Conservation (phyloP, 768 basidiomycete genomes). For the Gelatoporia subvermispora region DNA sequence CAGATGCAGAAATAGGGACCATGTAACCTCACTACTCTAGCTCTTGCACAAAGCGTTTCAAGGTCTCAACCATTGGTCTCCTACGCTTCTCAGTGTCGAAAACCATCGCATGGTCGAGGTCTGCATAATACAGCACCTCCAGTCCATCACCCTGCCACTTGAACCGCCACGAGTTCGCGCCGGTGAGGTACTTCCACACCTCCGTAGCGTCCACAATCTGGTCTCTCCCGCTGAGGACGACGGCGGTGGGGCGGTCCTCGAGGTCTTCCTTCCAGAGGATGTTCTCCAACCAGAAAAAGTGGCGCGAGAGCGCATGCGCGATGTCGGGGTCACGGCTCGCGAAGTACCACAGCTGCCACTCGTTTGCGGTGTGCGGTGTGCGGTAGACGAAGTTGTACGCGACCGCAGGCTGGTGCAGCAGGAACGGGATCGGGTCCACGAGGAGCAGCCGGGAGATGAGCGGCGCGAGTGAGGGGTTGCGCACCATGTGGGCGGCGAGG, state of each 20-base stretch:
- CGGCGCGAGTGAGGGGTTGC: conserved; percentile 23
- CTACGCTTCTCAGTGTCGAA: conserved; percentile 28
- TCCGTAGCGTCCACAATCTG: conserved; percentile 37
- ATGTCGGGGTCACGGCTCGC: conserved; percentile 60
- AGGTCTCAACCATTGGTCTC: conserved; percentile 24
- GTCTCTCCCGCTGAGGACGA: conserved; percentile 36
- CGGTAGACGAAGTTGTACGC: conserved; percentile 68
- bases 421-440: conserved; percentile 61
- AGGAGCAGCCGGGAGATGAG: conserved; percentile 44
- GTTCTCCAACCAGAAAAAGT: conserved; percentile 66
- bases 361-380: conserved; percentile 40
- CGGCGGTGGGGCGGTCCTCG: conserved; percentile 22
- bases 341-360: conserved; percentile 70
- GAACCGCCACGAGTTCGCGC: conserved; percentile 12
- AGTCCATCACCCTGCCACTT: conserved; percentile 28
- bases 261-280: conserved; percentile 59
- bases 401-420: conserved; percentile 58
- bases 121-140: conserved; percentile 35
- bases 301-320: conserved; percentile 49
- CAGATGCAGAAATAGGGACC: no score
- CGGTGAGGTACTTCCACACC: conserved; percentile 38
- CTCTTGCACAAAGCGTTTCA: conserved; percentile 23
- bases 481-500: conserved; percentile 50
- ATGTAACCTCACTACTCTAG: no score
- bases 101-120: conserved; percentile 38